Percentiles rank a stretch among this genome's conserved stretches.
Evolutionary conservation across 306 rosid species (phyloP).

Genomic region (Lathyrus tuberosus): DNA sequence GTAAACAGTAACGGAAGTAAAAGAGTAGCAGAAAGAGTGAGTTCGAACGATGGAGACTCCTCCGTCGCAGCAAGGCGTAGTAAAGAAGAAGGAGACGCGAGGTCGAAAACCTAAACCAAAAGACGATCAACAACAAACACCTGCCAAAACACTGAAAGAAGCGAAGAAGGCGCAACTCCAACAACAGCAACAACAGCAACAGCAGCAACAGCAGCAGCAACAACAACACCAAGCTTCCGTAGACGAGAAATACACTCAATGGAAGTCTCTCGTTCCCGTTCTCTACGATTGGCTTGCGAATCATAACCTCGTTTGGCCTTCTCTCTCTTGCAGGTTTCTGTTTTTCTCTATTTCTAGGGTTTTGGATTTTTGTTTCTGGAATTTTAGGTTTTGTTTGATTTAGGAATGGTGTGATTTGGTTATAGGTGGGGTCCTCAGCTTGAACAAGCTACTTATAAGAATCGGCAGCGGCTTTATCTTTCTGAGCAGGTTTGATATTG

Average conservation of each 20-base stretch:
- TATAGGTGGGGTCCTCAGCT: slow-evolving; percentile 96
- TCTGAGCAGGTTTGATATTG: slow-evolving; percentile 69
- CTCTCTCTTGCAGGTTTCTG: slow-evolving; percentile 86
- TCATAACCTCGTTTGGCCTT: slow-evolving; percentile 96
- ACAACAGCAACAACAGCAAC: slow-evolving; percentile 49
- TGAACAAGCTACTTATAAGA: slow-evolving; percentile 95
- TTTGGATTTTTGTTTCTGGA: neutral
- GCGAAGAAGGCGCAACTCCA: slow-evolving; percentile 56
- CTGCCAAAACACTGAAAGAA: slow-evolving; percentile 34
- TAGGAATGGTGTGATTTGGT: neutral
- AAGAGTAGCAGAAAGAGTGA: neutral
- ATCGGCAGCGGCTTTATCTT: slow-evolving; percentile 92
- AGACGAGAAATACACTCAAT: slow-evolving; percentile 80
- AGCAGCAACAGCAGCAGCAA: slow-evolving; percentile 1
- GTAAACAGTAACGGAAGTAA: neutral
- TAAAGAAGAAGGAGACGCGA: slow-evolving; percentile 85
- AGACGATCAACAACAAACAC: slow-evolving; percentile 20
- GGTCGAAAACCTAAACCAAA: slow-evolving; percentile 85
- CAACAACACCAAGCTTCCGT: slow-evolving; percentile 64
- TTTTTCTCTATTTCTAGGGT: slow-evolving; percentile 26
- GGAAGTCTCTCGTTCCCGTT: slow-evolving; percentile 88
- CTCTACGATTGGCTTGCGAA: slow-evolving; percentile 97
- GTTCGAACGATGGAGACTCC: slow-evolving; percentile 37
- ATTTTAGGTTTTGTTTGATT: neutral
- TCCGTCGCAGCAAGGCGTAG: slow-evolving; percentile 27